Evolutionary conservation across 2,329 filamentous ascomycete species (phyloP).

Genomic region (Colletotrichum acutatum): DNA sequence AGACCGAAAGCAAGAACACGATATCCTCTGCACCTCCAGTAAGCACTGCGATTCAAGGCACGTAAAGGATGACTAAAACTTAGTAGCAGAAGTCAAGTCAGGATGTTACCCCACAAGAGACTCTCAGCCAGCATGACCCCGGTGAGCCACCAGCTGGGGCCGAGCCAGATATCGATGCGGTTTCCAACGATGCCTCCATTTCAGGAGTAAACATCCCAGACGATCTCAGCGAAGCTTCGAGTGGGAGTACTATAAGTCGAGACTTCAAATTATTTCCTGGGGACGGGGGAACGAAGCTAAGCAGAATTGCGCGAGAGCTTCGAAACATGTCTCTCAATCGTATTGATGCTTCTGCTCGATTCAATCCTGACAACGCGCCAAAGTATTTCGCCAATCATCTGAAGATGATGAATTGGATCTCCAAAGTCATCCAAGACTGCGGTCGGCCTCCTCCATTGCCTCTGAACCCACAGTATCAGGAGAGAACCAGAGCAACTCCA

Average conservation of each 20-base stretch:
- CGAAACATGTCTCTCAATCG: background rate
- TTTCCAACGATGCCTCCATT: background rate
- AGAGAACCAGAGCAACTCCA: no score
- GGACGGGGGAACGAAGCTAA: accelerated
- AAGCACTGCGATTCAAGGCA: background rate
- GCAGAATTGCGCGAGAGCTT: background rate
- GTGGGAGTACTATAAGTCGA: accelerated
- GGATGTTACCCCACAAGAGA: background rate
- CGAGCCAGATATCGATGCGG: background rate
- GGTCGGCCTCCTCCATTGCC: background rate
- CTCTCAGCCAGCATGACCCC: background rate
- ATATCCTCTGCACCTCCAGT: background rate
- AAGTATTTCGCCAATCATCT: background rate
- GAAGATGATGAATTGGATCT: background rate
- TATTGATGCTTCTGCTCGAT: no score
- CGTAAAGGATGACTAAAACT: background rate
- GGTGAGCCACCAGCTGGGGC: background rate
- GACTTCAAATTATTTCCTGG: background rate
- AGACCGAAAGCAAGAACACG: background rate
- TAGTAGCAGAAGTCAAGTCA: background rate
- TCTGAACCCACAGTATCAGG: no score
- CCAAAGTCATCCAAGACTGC: background rate
- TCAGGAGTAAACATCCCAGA: background rate
- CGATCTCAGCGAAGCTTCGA: background rate
- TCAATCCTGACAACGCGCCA: accelerated